Evolutionary conservation across 768 basidiomycete species (phyloP), one percentile per base, ranked within the genome.

Genomic region (Pleurotus giganteus): DNA sequence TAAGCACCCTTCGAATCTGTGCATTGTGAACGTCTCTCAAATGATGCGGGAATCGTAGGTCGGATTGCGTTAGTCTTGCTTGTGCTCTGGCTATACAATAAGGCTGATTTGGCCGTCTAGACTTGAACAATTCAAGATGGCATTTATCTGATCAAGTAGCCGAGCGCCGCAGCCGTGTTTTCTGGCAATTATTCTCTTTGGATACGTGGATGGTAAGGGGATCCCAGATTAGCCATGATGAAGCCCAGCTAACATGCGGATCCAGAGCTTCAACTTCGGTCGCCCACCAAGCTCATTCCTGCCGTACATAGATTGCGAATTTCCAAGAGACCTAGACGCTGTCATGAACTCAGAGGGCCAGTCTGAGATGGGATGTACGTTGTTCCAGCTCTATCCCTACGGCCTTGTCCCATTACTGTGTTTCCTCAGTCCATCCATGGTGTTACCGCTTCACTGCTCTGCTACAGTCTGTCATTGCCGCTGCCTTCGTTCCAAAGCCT

Each of bases 181-280:
- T 88, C 63, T 91, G 87, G 85, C 80, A 85, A 45, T 65, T 89
- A n/a, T 88, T 85, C 61, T 60, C 72, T 23, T 63, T 80, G 26
- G 88, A 89, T 60, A 83, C 84, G 0, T 82, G 80, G 76, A 67
- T 79, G 34, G 88, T 89, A 60, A 44, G 70, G 59, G 27, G 13
- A 52, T 24, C n/a, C n/a, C n/a, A n/a, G n/a, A n/a, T n/a, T n/a
- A n/a, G n/a, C n/a, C n/a, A n/a, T n/a, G 31, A 32, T 6, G 31
- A 32, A 32, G 6, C 31, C 7, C 13, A 24, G 15, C 19, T 19
- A 6, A 23, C 50, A 12, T 28, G 13, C 15, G 37, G 45, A 5
- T 36, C 12, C 55, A 89, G 86, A 86, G 84, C 58, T 83, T 85
- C 58, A 73, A 74, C 28, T 75, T 82, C 26, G 87, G 86, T 3